Conservation (phyloP, 2,329 filamentous ascomycete genomes). For the Coniella vitis region DNA sequence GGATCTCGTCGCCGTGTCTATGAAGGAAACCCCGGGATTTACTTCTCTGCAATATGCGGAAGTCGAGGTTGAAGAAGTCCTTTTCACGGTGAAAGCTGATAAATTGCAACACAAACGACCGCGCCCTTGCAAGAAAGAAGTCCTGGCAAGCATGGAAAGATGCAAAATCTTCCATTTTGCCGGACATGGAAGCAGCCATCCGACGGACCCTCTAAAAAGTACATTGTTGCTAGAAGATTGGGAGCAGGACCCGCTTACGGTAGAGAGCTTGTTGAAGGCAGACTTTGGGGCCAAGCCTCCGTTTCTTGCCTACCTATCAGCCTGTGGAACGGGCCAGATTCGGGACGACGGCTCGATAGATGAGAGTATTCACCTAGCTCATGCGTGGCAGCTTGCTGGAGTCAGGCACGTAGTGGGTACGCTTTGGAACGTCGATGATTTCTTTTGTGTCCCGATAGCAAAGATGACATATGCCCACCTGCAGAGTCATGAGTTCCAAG, state of each 20-base stretch:
- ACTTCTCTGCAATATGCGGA: not conserved
- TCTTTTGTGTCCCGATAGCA: too few species aligned
- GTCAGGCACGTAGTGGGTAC: too few species aligned
- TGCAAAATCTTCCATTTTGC: not conserved
- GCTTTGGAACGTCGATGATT: too few species aligned
- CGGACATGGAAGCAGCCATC: not conserved
- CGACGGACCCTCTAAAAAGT: not conserved
- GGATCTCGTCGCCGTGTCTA: too few species aligned
- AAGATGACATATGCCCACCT: too few species aligned
- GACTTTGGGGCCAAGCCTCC: not conserved
- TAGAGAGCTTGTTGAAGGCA: not conserved
- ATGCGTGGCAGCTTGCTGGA: not conserved
- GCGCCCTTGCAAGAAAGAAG: slow-evolving; percentile 5
- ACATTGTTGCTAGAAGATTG: not conserved
- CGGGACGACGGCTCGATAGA: not conserved
- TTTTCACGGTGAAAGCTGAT: too few species aligned
- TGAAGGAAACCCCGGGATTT: not conserved
- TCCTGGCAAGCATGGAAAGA: not conserved
- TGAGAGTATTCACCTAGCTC: not conserved
- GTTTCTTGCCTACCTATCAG: not conserved
- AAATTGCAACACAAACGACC: too few species aligned
- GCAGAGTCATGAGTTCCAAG: too few species aligned
- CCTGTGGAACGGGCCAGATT: not conserved
- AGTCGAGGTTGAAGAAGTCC: not conserved
- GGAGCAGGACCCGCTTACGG: not conserved